A percentile compares a stretch with the other conserved stretches of the same genome.
These are phyloP conservation scores for Colletotrichum musae DNA, from an alignment of 2,329 filamentous ascomycete genomes.

Conservation along the genomic window DNA sequence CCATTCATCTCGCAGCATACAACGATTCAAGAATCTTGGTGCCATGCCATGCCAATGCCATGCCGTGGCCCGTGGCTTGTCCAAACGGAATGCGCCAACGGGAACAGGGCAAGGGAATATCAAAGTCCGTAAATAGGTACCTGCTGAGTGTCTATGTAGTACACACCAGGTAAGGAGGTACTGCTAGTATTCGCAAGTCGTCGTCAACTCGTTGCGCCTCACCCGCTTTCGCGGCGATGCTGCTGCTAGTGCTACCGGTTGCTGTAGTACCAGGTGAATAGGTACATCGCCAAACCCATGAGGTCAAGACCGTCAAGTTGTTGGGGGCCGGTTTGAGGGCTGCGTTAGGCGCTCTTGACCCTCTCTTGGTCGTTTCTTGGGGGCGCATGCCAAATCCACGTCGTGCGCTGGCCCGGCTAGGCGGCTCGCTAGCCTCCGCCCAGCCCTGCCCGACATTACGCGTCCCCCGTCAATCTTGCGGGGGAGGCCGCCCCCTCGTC, in stretches of 20 bases:
- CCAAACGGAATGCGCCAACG: constrained; percentile 2
- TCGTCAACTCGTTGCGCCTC: too few relatives aligned
- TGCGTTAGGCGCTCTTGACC: constrained; percentile 22
- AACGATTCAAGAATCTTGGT: not conserved
- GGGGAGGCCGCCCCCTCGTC: constrained; percentile 14
- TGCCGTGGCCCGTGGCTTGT: not conserved
- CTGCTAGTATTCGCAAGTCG: too few relatives aligned
- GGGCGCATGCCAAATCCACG: constrained; percentile 19
- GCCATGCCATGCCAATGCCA: too few relatives aligned
- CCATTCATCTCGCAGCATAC: not conserved
- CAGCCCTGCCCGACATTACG: constrained; percentile 34
- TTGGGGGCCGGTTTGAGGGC: constrained; percentile 5
- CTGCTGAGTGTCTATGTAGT: not conserved
- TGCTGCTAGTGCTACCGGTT: constrained; percentile 1
- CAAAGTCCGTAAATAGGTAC: not conserved
- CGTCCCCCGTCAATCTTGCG: constrained; percentile 34
- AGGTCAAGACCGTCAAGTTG: too few relatives aligned
- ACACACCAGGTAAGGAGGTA: not conserved
- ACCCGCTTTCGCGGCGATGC: not conserved
- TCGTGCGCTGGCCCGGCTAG: constrained; percentile 3
- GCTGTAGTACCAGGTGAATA: too few relatives aligned
- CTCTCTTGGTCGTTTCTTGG: constrained; percentile 17
- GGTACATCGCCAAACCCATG: too few relatives aligned
- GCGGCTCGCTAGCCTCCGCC: constrained; percentile 17
- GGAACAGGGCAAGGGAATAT: not conserved